A percentile compares a stretch with the other conserved stretches of the same genome.
These are phyloP conservation scores for Vanrija humicola DNA, from an alignment of 1,284 basidiomycete genomes.

Conservation along the genomic window DNA sequence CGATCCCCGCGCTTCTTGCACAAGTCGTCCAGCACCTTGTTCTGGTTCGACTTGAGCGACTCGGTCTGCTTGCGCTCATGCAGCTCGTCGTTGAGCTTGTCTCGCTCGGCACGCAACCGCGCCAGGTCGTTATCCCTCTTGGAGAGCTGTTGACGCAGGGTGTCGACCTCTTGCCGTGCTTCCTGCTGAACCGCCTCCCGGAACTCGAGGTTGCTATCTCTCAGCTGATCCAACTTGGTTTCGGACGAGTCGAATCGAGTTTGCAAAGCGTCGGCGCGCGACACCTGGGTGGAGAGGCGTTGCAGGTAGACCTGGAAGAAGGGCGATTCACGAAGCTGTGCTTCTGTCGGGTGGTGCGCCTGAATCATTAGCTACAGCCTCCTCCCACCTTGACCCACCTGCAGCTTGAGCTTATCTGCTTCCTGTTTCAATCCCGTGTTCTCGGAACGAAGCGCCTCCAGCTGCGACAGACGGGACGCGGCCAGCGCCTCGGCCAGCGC, in stretches of 20 bases:
- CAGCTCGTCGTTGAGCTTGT: conserved; percentile 69
- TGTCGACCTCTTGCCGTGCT: conserved; percentile 34
- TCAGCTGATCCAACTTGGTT: conserved; percentile 34
- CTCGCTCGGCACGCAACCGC: conserved; percentile 74
- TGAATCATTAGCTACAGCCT: conserved; percentile 8
- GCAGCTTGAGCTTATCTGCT: conserved; percentile 29
- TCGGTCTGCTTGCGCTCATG: conserved; percentile 69
- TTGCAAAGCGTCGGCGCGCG: conserved; percentile 33
- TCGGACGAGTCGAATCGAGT: conserved; percentile 30
- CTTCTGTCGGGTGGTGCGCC: conserved; percentile 37
- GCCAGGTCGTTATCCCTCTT: conserved; percentile 71
- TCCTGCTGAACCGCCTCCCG: conserved; percentile 36
- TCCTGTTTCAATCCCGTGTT: conserved; percentile 33
- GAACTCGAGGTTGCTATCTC: conserved; percentile 38
- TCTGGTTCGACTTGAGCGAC: conserved; percentile 57
- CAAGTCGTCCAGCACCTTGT: conserved; percentile 68
- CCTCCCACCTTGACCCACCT: conserved; percentile 16
- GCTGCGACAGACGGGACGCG: conserved; percentile 26
- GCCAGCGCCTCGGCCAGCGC: conserved; percentile 36
- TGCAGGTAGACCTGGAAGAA: conserved; percentile 45
- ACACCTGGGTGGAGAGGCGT: conserved; percentile 30
- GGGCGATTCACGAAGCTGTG: conserved; percentile 33
- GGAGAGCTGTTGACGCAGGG: conserved; percentile 31
- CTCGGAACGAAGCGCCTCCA: conserved; percentile 29
- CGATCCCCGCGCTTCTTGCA: conserved; percentile 73